phyloP scores from a whole-genome alignment of 2,329 filamentous ascomycete species.

The Alternaria postmessia region DNA sequence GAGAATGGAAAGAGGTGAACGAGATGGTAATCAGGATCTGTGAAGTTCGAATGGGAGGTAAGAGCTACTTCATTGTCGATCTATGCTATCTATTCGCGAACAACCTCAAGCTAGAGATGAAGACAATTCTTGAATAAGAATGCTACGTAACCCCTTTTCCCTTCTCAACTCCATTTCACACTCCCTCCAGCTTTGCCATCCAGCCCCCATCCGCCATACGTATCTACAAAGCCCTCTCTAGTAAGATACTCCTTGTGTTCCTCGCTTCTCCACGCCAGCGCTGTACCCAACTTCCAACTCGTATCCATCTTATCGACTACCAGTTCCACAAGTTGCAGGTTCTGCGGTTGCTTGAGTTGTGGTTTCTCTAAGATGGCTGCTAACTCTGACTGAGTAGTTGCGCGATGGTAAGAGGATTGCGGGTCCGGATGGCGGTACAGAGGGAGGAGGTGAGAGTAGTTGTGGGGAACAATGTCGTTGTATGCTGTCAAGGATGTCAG shows the following conservation, averaged over 20 bases:
- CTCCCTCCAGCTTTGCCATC: slow-evolving; percentile 26
- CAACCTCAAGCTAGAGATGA: neutral
- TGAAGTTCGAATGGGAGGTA: neutral
- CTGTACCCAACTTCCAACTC: slow-evolving; percentile 47
- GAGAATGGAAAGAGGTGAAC: neutral
- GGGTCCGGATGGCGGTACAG: slow-evolving; percentile 51
- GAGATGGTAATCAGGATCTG: neutral
- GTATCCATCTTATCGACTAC: slow-evolving; percentile 48
- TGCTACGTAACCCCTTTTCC: neutral
- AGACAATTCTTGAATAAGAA: neutral
- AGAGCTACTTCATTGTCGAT: neutral
- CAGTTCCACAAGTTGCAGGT: slow-evolving; percentile 53
- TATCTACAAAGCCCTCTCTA: slow-evolving; percentile 51
- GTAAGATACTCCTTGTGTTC: slow-evolving; percentile 48
- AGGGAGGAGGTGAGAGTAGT: slow-evolving; percentile 52
- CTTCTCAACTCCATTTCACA: slow-evolving; percentile 35
- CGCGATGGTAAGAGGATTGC: slow-evolving; percentile 46
- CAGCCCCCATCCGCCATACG: slow-evolving; percentile 44
- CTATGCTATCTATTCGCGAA: neutral
- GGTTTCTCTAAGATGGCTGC: slow-evolving; percentile 44
- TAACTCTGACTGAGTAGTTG: slow-evolving; percentile 50
- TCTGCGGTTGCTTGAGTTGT: slow-evolving; percentile 39
- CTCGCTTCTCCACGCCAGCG: slow-evolving; percentile 50
- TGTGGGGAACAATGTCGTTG: slow-evolving; percentile 52
- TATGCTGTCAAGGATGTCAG: slow-evolving; percentile 35